A percentile compares a stretch with the other conserved stretches of the same genome.
phyloP scores from a whole-genome alignment of 2,329 filamentous ascomycete species.

The Cercospora sp. region DNA sequence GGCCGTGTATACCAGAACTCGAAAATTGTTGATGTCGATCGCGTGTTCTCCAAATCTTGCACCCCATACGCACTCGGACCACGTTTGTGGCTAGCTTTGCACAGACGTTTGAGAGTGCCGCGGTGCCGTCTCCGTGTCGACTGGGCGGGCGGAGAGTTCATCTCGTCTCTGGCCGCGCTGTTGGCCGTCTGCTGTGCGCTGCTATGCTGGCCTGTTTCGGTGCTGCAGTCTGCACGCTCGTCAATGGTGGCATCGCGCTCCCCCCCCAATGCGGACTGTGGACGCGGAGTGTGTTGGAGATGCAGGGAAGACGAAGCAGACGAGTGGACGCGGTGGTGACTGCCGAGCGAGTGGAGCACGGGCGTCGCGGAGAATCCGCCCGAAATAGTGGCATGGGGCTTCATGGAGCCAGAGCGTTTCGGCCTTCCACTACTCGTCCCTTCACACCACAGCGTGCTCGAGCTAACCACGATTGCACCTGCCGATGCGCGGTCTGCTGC shows the following conservation, averaged over 20 bases:
- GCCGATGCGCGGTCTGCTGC: background rate
- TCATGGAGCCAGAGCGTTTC: background rate
- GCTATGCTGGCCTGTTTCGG: background rate
- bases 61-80: background rate
- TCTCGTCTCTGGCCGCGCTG: background rate
- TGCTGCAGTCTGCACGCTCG: background rate
- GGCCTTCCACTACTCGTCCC: background rate
- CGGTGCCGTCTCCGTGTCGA: background rate
- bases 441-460: background rate
- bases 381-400: background rate
- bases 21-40: background rate
- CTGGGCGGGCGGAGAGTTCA: background rate
- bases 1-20: background rate
- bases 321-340: background rate
- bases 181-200: too few species aligned
- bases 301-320: background rate
- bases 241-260: background rate
- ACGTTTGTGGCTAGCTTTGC: background rate
- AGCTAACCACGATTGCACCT: background rate
- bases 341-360: constrained; percentile 5
- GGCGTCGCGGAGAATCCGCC: background rate
- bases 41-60: constrained; percentile 4
- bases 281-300: background rate
- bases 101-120: background rate
- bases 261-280: background rate